Evolutionary conservation across 2,329 filamentous ascomycete species (phyloP).

Genomic region (Aquanectria penicillioides): DNA sequence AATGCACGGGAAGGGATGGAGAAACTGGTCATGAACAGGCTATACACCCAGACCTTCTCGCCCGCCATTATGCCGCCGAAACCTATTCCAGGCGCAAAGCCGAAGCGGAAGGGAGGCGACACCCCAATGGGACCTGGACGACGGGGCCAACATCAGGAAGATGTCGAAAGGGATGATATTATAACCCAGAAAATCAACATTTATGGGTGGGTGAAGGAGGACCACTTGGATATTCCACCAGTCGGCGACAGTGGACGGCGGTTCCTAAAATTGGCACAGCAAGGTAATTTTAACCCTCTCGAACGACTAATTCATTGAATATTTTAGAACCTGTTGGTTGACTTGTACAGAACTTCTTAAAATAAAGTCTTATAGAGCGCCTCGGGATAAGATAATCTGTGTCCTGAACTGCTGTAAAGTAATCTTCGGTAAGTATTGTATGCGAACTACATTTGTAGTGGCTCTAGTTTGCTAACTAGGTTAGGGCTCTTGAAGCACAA

Average conservation of each 20-base stretch:
- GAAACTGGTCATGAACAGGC: constrained; percentile 97
- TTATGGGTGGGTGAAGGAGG: constrained; percentile 92
- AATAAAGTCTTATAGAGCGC: constrained; percentile 96
- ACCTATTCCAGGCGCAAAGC: constrained; percentile 74
- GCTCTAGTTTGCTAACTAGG: constrained; percentile 10
- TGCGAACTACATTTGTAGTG: background rate
- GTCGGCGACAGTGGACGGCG: constrained; percentile 87
- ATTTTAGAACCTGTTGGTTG: no score
- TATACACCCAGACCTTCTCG: constrained; percentile 96
- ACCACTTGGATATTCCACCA: constrained; percentile 90
- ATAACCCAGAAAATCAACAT: constrained; percentile 96
- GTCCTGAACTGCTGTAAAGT: constrained; percentile 99
- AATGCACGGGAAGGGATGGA: constrained; percentile 99
- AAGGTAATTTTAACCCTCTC: constrained; percentile 63
- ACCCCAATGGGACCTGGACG: constrained; percentile 81
- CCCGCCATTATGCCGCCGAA: constrained; percentile 88
- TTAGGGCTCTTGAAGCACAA: constrained; percentile 87
- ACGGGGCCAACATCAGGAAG: constrained; percentile 95
- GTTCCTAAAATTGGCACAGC: constrained; percentile 88
- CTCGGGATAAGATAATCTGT: constrained; percentile 97
- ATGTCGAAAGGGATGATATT: constrained; percentile 96
- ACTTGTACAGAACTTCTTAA: constrained; percentile 81
- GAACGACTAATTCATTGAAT: no score
- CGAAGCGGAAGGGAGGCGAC: constrained; percentile 75
- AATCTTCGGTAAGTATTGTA: constrained; percentile 80